These are phyloP conservation scores for Phytophthora citrophthora DNA, from an alignment of 352 stramenopile genomes.

Conservation along the genomic window DNA sequence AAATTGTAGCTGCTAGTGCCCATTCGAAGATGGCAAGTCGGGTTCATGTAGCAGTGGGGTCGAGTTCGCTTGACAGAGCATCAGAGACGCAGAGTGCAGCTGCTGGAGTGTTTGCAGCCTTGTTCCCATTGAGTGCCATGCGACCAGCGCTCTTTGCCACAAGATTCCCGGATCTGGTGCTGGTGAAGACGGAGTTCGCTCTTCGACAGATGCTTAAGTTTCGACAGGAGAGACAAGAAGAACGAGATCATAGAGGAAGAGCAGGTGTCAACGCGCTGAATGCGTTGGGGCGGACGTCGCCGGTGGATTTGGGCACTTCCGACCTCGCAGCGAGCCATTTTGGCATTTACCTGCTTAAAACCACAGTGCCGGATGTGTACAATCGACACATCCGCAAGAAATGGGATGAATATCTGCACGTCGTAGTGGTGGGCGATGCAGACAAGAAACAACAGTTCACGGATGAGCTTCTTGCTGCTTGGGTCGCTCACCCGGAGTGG, in stretches of 20 bases:
- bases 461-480: constrained; percentile 60
- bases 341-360: constrained; percentile 61
- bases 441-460: constrained; percentile 74
- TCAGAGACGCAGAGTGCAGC: constrained; percentile 17
- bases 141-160: constrained; percentile 43
- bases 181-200: constrained; percentile 73
- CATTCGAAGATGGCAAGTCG: constrained; percentile 47
- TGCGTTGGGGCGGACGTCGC: constrained; percentile 13
- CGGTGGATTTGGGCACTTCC: constrained; percentile 9
- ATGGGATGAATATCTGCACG: constrained; percentile 77
- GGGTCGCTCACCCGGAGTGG: constrained; percentile 68
- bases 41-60: constrained; percentile 49
- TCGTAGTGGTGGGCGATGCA: constrained; percentile 55
- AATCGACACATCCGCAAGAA: constrained; percentile 65
- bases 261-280: constrained; percentile 18
- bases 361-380: constrained; percentile 69
- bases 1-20: constrained; percentile 40
- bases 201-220: constrained; percentile 59
- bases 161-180: constrained; percentile 63
- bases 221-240: constrained; percentile 59
- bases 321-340: constrained; percentile 61
- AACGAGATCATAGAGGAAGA: constrained; percentile 44
- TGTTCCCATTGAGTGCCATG: constrained; percentile 43
- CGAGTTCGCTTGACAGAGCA: constrained; percentile 20
- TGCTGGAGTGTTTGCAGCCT: constrained; percentile 41